These are phyloP conservation scores for Pyrus hybrid DNA, from an alignment of 331 rosid species.

Conservation along the genomic window DNA sequence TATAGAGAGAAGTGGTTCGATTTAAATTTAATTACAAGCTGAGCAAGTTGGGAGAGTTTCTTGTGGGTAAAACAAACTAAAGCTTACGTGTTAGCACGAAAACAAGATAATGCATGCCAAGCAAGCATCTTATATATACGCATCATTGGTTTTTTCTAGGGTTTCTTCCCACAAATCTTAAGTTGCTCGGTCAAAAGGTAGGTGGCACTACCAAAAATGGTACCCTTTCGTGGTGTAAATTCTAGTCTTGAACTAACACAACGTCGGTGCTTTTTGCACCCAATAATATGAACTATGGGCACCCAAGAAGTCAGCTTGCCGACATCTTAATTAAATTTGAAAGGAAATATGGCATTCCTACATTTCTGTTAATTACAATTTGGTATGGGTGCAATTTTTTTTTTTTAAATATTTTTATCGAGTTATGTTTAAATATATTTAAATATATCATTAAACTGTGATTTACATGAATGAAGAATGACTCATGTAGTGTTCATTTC, in stretches of 20 bases:
- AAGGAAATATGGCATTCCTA: background rate
- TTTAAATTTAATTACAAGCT: background rate
- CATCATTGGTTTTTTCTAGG: background rate
- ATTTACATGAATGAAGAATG: too few species aligned
- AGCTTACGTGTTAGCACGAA: conserved; percentile 23
- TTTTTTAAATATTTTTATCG: too few species aligned
- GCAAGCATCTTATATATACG: conserved; percentile 7
- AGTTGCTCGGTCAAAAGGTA: conserved; percentile 12
- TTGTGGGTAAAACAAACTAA: conserved; percentile 26
- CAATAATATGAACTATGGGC: conserved; percentile 23
- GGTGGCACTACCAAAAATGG: conserved; percentile 8
- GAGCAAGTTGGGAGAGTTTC: conserved; percentile 14
- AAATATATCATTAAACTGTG: background rate
- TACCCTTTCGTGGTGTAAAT: conserved; percentile 19
- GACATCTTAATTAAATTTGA: background rate
- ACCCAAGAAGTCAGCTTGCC: conserved; percentile 26
- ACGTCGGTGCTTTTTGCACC: conserved; percentile 42
- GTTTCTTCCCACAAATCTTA: background rate
- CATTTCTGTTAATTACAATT: too few species aligned
- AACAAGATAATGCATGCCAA: conserved; percentile 20
- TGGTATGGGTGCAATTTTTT: background rate
- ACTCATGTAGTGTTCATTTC: background rate
- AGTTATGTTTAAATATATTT: too few species aligned
- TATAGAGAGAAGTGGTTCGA: conserved; percentile 8
- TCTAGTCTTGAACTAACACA: conserved; percentile 6